These are phyloP conservation scores for Fusarium sp. DNA, from an alignment of 2,329 filamentous ascomycete genomes.

Conservation along the genomic window DNA sequence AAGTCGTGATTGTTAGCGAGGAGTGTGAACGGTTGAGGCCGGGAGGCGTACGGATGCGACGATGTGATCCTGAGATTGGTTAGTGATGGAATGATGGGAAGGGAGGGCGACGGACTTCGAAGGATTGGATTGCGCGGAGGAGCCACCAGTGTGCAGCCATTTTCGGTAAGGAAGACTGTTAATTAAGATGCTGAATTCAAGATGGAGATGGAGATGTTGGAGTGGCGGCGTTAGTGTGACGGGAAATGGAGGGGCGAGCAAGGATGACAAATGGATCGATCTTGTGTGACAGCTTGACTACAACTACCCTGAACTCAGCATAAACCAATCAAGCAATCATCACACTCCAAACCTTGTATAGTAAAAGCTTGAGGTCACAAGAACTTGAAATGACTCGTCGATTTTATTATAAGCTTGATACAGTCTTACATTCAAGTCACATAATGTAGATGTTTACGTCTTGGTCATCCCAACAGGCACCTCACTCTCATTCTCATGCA, in stretches of 20 bases:
- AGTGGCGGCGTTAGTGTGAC: background rate
- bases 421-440: too few relatives aligned
- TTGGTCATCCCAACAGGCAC: accelerated
- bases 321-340: background rate
- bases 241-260: conserved; percentile 20
- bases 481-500: background rate
- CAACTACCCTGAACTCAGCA: conserved; percentile 14
- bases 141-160: conserved; percentile 49
- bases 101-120: conserved; percentile 41
- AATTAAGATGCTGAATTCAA: background rate
- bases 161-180: background rate
- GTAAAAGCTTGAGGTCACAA: background rate
- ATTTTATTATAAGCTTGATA: too few relatives aligned
- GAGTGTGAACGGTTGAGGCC: background rate
- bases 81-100: background rate
- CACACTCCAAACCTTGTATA: too few relatives aligned
- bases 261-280: conserved; percentile 19
- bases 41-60: conserved; percentile 44
- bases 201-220: background rate
- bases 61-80: conserved; percentile 46
- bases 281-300: background rate
- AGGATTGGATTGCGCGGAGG: conserved; percentile 47
- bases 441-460: accelerated
- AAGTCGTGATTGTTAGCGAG: conserved; percentile 6
- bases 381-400: too few relatives aligned